Evolutionary conservation across 345 rosid genomes (phyloP).

Genomic region (Litchi chinensis): DNA sequence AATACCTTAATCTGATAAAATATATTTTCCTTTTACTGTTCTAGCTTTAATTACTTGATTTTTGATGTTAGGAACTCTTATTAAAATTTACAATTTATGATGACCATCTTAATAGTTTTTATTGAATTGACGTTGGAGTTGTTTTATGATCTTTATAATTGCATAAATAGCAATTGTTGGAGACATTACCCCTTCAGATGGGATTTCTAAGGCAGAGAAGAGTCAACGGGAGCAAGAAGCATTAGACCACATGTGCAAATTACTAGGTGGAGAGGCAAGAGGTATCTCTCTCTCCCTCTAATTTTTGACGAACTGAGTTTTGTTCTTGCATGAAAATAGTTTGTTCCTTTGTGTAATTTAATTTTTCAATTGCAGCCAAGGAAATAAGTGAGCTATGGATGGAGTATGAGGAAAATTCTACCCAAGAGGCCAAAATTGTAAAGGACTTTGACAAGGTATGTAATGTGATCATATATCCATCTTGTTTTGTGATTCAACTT

Average conservation of each 20-base stretch:
- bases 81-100: not conserved
- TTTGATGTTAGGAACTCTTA: not conserved
- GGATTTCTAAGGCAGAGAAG: constrained; percentile 88
- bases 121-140: not conserved
- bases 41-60: not conserved
- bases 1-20: not conserved
- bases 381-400: constrained; percentile 78
- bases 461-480: not conserved
- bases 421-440: constrained; percentile 93
- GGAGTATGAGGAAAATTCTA: constrained; percentile 88
- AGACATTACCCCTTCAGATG: constrained; percentile 88
- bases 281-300: constrained; percentile 35
- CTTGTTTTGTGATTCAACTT: not conserved
- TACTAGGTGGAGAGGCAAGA: constrained; percentile 83
- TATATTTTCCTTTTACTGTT: not conserved
- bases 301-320: not conserved
- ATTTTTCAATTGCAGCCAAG: constrained; percentile 50
- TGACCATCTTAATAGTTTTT: not conserved
- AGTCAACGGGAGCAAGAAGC: constrained; percentile 84
- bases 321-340: not conserved
- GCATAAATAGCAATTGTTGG: constrained; percentile 85
- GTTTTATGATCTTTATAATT: constrained; percentile 12
- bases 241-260: constrained; percentile 84
- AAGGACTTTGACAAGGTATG: constrained; percentile 92
- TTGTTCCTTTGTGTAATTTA: not conserved